Evolutionary conservation across 2,329 filamentous ascomycete genomes (phyloP).

Genomic region (Sphaerulina musiva): DNA sequence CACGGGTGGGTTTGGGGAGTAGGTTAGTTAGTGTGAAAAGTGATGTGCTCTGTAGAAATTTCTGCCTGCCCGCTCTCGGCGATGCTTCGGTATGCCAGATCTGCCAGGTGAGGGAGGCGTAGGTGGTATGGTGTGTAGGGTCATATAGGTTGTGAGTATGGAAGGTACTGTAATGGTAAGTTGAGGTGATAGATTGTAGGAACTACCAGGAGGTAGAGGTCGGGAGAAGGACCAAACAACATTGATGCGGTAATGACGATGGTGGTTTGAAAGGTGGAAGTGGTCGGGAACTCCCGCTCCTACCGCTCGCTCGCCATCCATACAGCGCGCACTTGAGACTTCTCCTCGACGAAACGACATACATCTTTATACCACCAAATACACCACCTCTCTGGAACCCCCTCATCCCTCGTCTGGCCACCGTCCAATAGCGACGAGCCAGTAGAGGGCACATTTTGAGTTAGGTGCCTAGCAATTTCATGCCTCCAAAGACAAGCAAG

Average conservation of each 20-base stretch:
- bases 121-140: too few species aligned
- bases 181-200: too few species aligned
- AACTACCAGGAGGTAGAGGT: too few species aligned
- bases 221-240: too few species aligned
- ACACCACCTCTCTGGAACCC: conserved; percentile 7
- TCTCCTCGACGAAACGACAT: conserved; percentile 3
- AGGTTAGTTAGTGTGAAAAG: too few species aligned
- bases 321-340: background rate
- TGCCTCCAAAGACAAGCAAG: conserved; percentile 43
- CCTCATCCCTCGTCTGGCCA: conserved; percentile 27
- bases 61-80: background rate
- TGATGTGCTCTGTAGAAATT: background rate
- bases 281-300: too few species aligned
- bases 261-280: too few species aligned
- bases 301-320: background rate
- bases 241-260: too few species aligned
- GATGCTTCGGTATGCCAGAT: background rate
- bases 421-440: conserved; percentile 27
- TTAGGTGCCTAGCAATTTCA: conserved; percentile 29
- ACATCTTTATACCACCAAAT: conserved; percentile 10
- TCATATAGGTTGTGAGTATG: too few species aligned
- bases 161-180: too few species aligned
- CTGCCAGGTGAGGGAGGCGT: too few species aligned
- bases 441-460: conserved; percentile 5
- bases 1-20: background rate